Evolutionary conservation across 805 yeast genomes (phyloP), one percentile per base, ranked within the genome.

Genomic region (Priceomyces fermenticarens): DNA sequence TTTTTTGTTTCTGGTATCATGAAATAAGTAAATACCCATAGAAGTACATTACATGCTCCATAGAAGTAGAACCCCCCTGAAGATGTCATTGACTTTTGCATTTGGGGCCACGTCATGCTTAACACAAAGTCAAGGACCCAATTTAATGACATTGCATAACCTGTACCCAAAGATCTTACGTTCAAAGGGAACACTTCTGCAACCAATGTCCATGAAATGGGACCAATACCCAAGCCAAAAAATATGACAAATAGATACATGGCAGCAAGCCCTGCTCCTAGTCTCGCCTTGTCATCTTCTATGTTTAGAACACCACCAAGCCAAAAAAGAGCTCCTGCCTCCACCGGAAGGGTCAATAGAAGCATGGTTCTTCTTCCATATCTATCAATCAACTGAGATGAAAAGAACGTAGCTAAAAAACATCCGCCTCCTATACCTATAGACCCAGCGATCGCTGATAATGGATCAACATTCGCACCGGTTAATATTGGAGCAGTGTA

Each of bases 1-100:
- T 77, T 82, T 63, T 81, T 81, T 27, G 88, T 83, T 62, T 83
- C 88, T 30, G 83, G 86, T 75, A 81, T 78, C 61, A 80, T 76
- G 46, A 80, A 55, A 20, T 20, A 20, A 20, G 25, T 20, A 20
- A 20, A 20, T 20, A 20, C 25, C 25, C 25, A 20, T 20, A 20
- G 25, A 5, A 20, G 25, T 8, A 20, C 25, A 20, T 20, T 20
- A 20, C 25, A 20, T 17, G 58, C 47, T 58, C 76, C 81, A 58
- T 77, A 77, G 40, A 75, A 52, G 52, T 78, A 81, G 71, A 81
- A 81, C 0, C 86, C 86, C 23, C 87, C 86, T 25, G 83, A 77
- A 52, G 73, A 67, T 3, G 85, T 77, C 71, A 81, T 68, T 3
- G 79, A 77, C 1, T 55, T 51, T 49, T 73, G 67, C 86, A 81